Base-by-base conservation (phyloP, 2,329 filamentous ascomycete species). In the Aspergillus sergii region DNA sequence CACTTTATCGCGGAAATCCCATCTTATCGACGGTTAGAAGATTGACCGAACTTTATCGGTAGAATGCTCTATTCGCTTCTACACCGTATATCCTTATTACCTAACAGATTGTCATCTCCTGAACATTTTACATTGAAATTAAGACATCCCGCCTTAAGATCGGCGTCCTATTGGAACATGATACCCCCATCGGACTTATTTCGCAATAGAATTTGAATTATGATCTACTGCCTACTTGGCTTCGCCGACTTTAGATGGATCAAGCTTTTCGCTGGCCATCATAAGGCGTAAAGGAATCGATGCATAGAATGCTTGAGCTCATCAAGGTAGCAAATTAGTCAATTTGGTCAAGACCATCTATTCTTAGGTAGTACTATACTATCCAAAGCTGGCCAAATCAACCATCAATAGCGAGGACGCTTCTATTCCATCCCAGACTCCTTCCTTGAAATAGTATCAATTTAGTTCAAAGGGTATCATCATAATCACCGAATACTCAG, bases 401-500 rank as follows among this genome's bases (percentile, higher is more conserved):
- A 36, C 30, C 16, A 4, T 23, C 32, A 55, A 55, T 32, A 8
- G 51, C 4, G 11, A 36, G 28, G 32, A 39, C 21, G 21, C 21
- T 36, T 51, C 34, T 10, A 55, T 39, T 26, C 34, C 51, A 39
- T 55, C 2, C 32, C 32, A 16, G 11, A 26, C 51, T 55, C 51
- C 32, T 55, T 34, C 32, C 7, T 55, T n/a, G 32, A 21, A 26
- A 39, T 39, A 41, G 11, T 36, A 55, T 55, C 51, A 55, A 55
- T 55, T 55, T 36, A 41, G 34, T 58, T 72, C 57, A 69, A 70
- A 68, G 67, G 69, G 69, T 71, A 72, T 72, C 67, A 69, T 69
- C 63, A 65, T 72, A 68, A 66, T 62, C 66, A 68, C 65, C 64
- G 64, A 67, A 48, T 41, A 30, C 30, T 41, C 66, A 64, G 57